phyloP scores from a whole-genome alignment of 768 basidiomycete genomes.

The Mrakia hoshinonis region DNA sequence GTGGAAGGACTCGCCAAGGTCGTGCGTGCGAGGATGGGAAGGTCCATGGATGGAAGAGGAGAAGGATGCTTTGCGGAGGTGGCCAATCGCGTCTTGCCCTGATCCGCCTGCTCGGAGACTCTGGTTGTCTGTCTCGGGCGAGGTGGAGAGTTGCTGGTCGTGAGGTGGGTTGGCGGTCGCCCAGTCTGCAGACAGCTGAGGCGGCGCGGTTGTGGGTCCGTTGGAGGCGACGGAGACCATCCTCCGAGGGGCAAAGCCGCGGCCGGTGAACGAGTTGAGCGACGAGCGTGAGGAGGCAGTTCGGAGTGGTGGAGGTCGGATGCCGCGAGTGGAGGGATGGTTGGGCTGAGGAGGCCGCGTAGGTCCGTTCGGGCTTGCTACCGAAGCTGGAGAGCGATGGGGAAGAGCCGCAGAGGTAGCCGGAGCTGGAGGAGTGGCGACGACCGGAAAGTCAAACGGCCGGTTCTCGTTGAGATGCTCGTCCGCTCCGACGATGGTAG shows the following conservation, averaged over 20 bases:
- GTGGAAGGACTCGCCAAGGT: too few species aligned
- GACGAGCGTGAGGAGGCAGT: slow-evolving; percentile 5
- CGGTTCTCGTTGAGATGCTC: neutral
- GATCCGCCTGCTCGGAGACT: neutral
- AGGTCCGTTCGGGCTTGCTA: neutral
- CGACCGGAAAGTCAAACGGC: neutral
- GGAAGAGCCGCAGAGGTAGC: too few species aligned
- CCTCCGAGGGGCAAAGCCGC: slow-evolving; percentile 6
- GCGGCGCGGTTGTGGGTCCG: neutral
- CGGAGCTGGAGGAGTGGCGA: too few species aligned
- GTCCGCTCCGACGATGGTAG: slow-evolving; percentile 1
- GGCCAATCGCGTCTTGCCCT: neutral
- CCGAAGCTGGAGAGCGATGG: too few species aligned
- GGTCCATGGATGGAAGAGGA: neutral
- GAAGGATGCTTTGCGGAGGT: slow-evolving; percentile 2
- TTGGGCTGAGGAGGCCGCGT: neutral
- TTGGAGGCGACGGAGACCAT: neutral
- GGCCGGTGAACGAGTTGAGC: slow-evolving; percentile 10
- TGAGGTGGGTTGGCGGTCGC: neutral
- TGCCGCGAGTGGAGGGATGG: slow-evolving; percentile 1
- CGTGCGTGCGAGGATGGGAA: neutral
- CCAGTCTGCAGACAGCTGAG: slow-evolving; percentile 7
- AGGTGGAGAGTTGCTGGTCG: neutral
- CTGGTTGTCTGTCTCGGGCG: neutral
- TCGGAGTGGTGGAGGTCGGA: neutral